These are phyloP conservation scores for Penicillium decumbens DNA, from an alignment of 2,329 filamentous ascomycete genomes.

Conservation along the genomic window DNA sequence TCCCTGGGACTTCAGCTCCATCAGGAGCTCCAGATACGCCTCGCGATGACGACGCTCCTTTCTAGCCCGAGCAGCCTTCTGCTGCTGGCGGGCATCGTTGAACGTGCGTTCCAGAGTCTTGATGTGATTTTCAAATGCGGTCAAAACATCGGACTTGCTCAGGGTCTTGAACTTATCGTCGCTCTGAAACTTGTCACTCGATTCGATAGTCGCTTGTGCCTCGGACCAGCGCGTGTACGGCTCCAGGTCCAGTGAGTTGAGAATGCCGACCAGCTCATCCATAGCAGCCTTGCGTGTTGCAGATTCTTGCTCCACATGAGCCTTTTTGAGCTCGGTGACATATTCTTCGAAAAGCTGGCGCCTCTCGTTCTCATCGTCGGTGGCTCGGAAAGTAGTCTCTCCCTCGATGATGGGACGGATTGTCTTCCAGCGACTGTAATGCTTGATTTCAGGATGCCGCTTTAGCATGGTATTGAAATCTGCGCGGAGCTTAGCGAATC, in stretches of 20 bases:
- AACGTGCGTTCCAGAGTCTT: slow-evolving; percentile 84
- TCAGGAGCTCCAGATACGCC: slow-evolving; percentile 67
- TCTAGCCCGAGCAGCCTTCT: slow-evolving; percentile 75
- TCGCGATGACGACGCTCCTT: slow-evolving; percentile 83
- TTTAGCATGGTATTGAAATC: slow-evolving; percentile 96
- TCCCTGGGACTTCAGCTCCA: slow-evolving; percentile 67
- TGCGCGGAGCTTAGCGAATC: slow-evolving; percentile 80
- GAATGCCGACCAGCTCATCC: slow-evolving; percentile 71
- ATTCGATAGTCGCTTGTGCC: slow-evolving; percentile 75
- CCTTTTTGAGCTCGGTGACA: slow-evolving; percentile 74
- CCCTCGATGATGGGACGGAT: slow-evolving; percentile 89
- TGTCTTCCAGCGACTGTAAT: slow-evolving; percentile 96
- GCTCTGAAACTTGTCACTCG: slow-evolving; percentile 69
- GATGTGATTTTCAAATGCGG: slow-evolving; percentile 91
- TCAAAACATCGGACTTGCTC: slow-evolving; percentile 83
- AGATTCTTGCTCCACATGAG: slow-evolving; percentile 70
- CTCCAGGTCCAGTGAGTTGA: slow-evolving; percentile 77
- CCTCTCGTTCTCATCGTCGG: slow-evolving; percentile 79
- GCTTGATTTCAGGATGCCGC: slow-evolving; percentile 92
- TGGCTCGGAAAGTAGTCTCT: slow-evolving; percentile 91
- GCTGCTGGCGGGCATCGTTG: slow-evolving; percentile 83
- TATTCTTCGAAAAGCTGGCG: slow-evolving; percentile 93
- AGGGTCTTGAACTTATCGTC: slow-evolving; percentile 83
- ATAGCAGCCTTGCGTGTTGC: slow-evolving; percentile 72
- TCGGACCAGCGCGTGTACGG: slow-evolving; percentile 94